phyloP scores from a whole-genome alignment of 1,284 basidiomycete genomes.

The Malassezia arunalokei region DNA sequence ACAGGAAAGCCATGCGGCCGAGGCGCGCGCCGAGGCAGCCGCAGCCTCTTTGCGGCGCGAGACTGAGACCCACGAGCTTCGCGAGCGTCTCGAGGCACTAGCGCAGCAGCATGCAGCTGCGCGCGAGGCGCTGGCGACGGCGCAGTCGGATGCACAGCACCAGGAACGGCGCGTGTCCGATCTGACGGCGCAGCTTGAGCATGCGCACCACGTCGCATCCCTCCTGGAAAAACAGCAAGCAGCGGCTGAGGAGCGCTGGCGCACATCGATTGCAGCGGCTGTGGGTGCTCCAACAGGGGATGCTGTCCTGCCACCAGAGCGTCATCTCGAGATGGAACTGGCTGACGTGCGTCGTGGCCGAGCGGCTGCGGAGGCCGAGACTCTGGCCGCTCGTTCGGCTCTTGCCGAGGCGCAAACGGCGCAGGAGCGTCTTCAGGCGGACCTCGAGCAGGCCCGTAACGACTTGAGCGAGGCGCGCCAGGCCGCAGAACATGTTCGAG shows the following conservation, averaged over 20 bases:
- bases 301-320: slow-evolving; percentile 53
- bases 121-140: slow-evolving; percentile 61
- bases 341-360: slow-evolving; percentile 50
- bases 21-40: slow-evolving; percentile 31
- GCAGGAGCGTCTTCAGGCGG: slow-evolving; percentile 50
- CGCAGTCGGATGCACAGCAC: slow-evolving; percentile 68
- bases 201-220: slow-evolving; percentile 67
- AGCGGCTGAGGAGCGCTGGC: slow-evolving; percentile 7
- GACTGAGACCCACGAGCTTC: slow-evolving; percentile 64
- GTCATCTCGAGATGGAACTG: slow-evolving; percentile 69
- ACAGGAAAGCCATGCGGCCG: slow-evolving; percentile 49
- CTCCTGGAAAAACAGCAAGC: slow-evolving; percentile 57
- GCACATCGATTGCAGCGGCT: slow-evolving; percentile 39
- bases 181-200: slow-evolving; percentile 59
- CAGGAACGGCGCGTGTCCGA: slow-evolving; percentile 65
- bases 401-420: slow-evolving; percentile 56
- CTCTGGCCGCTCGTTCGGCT: slow-evolving; percentile 6
- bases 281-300: not conserved
- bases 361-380: slow-evolving; percentile 23
- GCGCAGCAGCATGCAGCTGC: slow-evolving; percentile 61
- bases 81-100: slow-evolving; percentile 59
- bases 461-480: slow-evolving; percentile 54
- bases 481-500: slow-evolving; percentile 58
- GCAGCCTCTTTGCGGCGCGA: slow-evolving; percentile 59
- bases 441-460: slow-evolving; percentile 57